Conservation (phyloP, 768 basidiomycete genomes). For the Psilocybe tampanensis region DNA sequence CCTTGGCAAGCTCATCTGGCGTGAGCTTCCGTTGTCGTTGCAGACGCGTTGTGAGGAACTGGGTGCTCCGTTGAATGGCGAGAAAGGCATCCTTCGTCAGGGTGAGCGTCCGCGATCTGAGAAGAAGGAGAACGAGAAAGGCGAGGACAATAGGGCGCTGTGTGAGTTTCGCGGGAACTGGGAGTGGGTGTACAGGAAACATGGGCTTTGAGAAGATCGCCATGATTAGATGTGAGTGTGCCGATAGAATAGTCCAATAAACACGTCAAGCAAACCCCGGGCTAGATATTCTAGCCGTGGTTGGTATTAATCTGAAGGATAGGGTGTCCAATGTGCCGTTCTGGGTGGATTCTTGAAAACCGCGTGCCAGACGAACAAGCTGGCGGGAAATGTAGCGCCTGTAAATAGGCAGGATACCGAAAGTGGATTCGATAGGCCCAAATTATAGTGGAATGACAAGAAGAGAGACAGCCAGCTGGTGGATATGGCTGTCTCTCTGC, state of each 20-base stretch:
- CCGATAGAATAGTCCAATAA: neutral
- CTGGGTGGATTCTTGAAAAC: neutral
- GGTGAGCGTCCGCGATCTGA: slow-evolving; percentile 46
- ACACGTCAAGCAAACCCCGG: neutral
- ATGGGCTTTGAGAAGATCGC: slow-evolving; percentile 16
- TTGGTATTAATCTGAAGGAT: neutral
- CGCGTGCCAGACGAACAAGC: neutral
- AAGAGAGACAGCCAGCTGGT: neutral
- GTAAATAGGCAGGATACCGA: neutral
- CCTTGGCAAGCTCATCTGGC: slow-evolving; percentile 44
- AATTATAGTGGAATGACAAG: neutral
- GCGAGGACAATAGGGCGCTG: slow-evolving; percentile 39
- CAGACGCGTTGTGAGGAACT: slow-evolving; percentile 16
- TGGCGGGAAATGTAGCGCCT: neutral
- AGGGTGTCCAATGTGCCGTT: neutral
- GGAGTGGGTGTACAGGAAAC: slow-evolving; percentile 16
- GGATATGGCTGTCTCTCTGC: neutral
- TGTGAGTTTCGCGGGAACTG: slow-evolving; percentile 16
- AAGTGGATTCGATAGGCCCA: neutral
- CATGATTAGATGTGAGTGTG: neutral
- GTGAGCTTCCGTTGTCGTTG: slow-evolving; percentile 26
- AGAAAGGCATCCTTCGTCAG: slow-evolving; percentile 33
- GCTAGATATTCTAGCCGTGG: neutral
- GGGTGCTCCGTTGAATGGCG: slow-evolving; percentile 20
- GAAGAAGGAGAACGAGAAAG: slow-evolving; percentile 48